phyloP scores from a whole-genome alignment of 176 grass and related monocot species.

The Avena sativa region DNA sequence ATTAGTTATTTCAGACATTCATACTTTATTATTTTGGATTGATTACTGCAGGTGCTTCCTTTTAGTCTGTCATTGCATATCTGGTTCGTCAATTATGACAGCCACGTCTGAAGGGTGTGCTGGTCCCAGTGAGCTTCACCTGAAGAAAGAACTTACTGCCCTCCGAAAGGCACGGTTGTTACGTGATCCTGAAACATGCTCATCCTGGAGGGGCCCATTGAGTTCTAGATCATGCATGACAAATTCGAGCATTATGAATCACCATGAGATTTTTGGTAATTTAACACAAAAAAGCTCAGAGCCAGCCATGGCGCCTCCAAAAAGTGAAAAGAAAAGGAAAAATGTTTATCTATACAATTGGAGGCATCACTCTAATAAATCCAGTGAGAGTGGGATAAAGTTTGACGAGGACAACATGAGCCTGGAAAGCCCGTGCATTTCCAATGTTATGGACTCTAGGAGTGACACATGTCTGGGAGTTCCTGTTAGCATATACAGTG shows the following conservation, averaged over 20 bases:
- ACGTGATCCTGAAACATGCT: constrained; percentile 93
- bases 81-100: constrained; percentile 40
- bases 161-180: constrained; percentile 79
- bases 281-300: constrained; percentile 39
- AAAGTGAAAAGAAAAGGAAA: constrained; percentile 76
- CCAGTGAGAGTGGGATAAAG: constrained; percentile 74
- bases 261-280: constrained; percentile 42
- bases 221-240: constrained; percentile 73
- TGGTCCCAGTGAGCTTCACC: constrained; percentile 87
- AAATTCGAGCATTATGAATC: constrained; percentile 53
- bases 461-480: constrained; percentile 67
- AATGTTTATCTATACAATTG: constrained; percentile 97
- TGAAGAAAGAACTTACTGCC: constrained; percentile 91
- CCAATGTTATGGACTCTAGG: constrained; percentile 66
- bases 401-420: constrained; percentile 64
- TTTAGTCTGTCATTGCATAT: constrained; percentile 31
- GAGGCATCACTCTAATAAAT: constrained; percentile 84
- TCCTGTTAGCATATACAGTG: constrained; percentile 71
- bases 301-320: constrained; percentile 41
- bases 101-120: constrained; percentile 62
- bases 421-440: constrained; percentile 63
- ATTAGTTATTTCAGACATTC: constrained; percentile 19
- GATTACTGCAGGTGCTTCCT: constrained; percentile 46
- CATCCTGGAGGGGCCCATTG: constrained; percentile 77
- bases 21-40: constrained; percentile 29